Conservation (phyloP, 1,139 yeast genomes). For the Hansenula anomala region DNA sequence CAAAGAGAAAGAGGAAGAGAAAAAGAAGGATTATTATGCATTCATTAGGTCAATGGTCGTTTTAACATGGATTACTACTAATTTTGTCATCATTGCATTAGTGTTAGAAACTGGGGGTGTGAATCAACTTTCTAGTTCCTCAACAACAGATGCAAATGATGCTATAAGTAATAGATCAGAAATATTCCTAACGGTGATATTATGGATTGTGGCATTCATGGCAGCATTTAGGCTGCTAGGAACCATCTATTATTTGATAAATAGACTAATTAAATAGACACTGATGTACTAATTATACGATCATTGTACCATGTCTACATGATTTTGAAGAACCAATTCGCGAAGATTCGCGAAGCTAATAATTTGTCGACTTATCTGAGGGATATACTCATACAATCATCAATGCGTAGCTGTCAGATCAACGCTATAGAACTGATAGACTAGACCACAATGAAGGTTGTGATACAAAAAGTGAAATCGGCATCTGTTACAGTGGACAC, state of each 20-base stretch:
- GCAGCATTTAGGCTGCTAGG: conserved; percentile 74
- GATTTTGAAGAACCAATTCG: too few species aligned
- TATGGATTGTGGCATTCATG: conserved; percentile 80
- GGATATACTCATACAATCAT: too few species aligned
- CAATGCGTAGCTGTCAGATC: too few species aligned
- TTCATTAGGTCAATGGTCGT: conserved; percentile 77
- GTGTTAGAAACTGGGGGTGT: conserved; percentile 64
- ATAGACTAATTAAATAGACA: conserved; percentile 28
- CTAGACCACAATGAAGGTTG: conserved; percentile 95
- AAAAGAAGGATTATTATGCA: conserved; percentile 66
- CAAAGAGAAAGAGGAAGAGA: conserved; percentile 44
- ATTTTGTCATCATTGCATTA: conserved; percentile 65
- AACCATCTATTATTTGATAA: conserved; percentile 52
- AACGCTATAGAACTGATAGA: too few species aligned
- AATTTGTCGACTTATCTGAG: too few species aligned
- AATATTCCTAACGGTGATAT: conserved; percentile 63
- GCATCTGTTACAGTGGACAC: conserved; percentile 86
- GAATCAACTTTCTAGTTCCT: conserved; percentile 25
- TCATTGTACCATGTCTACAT: too few species aligned
- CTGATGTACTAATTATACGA: too few species aligned
- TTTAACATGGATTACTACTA: conserved; percentile 73
- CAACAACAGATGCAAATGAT: conserved; percentile 22
- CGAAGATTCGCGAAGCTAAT: too few species aligned
- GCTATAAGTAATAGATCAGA: conserved; percentile 35
- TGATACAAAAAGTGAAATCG: conserved; percentile 77